Evolutionary conservation across 2,329 filamentous ascomycete species (phyloP).

Genomic region (Arthrobotrys sinensis): DNA sequence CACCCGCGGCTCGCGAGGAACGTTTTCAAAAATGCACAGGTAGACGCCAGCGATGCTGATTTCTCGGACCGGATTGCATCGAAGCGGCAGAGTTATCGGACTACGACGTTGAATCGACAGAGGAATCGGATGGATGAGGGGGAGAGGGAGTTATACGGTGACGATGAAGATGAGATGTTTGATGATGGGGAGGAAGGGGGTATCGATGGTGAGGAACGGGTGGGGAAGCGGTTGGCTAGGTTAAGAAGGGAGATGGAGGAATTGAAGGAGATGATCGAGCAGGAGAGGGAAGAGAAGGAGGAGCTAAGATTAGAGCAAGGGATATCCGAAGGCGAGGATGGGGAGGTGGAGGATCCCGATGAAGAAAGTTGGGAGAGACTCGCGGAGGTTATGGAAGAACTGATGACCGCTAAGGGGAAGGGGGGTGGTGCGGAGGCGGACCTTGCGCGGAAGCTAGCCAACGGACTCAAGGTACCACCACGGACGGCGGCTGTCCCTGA

Average conservation of each 20-base stretch:
- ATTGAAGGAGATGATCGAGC: constrained; percentile 72
- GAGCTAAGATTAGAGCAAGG: constrained; percentile 68
- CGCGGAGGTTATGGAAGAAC: constrained; percentile 77
- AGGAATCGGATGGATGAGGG: constrained; percentile 74
- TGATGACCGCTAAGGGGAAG: constrained; percentile 62
- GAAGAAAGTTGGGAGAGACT: constrained; percentile 77
- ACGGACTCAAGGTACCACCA: constrained; percentile 58
- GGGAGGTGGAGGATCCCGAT: constrained; percentile 67
- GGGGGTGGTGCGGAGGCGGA: constrained; percentile 64
- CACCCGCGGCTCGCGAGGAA: constrained; percentile 84
- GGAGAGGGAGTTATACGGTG: constrained; percentile 61
- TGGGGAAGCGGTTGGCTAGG: constrained; percentile 84
- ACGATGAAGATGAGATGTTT: constrained; percentile 72
- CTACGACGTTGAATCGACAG: constrained; percentile 78
- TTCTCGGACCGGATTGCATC: constrained; percentile 90
- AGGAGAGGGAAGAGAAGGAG: constrained; percentile 71
- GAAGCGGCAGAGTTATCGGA: constrained; percentile 87
- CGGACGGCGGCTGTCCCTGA: constrained; percentile 34
- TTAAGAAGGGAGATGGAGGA: constrained; percentile 87
- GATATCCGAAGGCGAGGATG: constrained; percentile 68
- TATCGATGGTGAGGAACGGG: constrained; percentile 77
- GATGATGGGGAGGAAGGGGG: constrained; percentile 84
- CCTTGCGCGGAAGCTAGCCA: constrained; percentile 64
- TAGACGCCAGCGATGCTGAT: constrained; percentile 84
- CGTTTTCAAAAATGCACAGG: constrained; percentile 81